These are phyloP conservation scores for Dactylellina drechsleri DNA, from an alignment of 2,329 filamentous ascomycete genomes.

Conservation along the genomic window DNA sequence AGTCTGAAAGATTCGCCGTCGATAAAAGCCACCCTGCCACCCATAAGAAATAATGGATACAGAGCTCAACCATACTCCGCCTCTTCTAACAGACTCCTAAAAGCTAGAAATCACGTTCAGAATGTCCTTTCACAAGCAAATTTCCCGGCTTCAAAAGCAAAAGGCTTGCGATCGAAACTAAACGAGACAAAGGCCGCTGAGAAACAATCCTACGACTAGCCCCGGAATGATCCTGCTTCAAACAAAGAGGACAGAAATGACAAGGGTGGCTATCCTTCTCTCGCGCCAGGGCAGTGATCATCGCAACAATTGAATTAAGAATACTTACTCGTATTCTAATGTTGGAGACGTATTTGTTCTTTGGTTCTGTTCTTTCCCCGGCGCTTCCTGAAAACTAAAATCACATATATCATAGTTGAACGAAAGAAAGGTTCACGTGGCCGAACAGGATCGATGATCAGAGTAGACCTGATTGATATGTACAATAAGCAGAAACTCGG, in stretches of 20 bases:
- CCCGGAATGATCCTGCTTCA: constrained; percentile 4
- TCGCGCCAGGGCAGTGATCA: constrained; percentile 55
- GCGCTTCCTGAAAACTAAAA: constrained; percentile 12
- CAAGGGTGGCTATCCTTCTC: constrained; percentile 28
- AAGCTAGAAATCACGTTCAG: neutral
- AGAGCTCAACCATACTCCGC: constrained; percentile 44
- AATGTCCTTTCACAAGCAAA: neutral
- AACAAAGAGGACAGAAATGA: constrained; percentile 30
- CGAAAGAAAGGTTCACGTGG: neutral
- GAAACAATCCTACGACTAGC: neutral
- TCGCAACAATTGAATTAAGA: constrained; percentile 48
- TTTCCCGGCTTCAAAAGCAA: constrained; percentile 23
- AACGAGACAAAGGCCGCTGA: constrained; percentile 12
- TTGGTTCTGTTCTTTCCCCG: constrained; percentile 54
- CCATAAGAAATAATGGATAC: constrained; percentile 26
- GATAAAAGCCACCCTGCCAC: constrained; percentile 21
- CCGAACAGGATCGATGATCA: constrained; percentile 9
- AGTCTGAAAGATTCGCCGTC: constrained; percentile 53
- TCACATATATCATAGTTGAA: neutral
- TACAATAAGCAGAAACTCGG: constrained; percentile 14
- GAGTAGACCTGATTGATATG: constrained; percentile 36
- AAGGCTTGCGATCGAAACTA: neutral
- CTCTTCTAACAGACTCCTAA: constrained; percentile 15
- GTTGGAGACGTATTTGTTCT: constrained; percentile 54
- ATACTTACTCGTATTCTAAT: constrained; percentile 37